Evolutionary conservation across 345 rosid species (phyloP), one percentile per base, ranked within the genome.

Genomic region (Arabis hirsuta): DNA sequence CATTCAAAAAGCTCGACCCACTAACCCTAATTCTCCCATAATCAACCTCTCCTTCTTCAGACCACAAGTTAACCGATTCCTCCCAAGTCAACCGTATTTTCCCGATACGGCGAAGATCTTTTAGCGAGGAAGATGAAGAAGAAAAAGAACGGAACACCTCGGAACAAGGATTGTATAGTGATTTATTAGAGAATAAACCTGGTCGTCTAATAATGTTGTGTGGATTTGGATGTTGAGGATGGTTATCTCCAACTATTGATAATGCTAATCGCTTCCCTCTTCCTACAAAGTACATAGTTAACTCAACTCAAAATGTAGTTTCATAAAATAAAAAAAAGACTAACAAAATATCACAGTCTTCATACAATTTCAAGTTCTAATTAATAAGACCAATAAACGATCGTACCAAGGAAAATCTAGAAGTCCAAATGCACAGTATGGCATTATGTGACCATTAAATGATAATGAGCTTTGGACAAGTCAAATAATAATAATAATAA

Each of bases 1-100:
- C 96, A 48, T 88, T 88, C 71, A 95, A 73, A 78, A 95, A 95
- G 77, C 90, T 90, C 47, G 86, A 85, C 0, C 96, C 96, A 73
- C 78, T 87, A 78, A 91, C 79, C 76, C 75, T 88, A 42, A 91
- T 81, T 78, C 97, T 88, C 43, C 99, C 99, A 68, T 84, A 78
- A 29, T 85, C 88, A 59, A 79, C 78, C 70, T 91, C 98, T 12
- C 96, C 98, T 70, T 90, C 99, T 78, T 95, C 97, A 9, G 84
- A 97, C 99, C 99, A 95, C 81, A 95, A 84, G 73, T 84, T 91
- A 42, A 91, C 94, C 1, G 98, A 91, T 68, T 95, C 99, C 73
- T 95, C 99, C 99, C 99, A 95, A 19, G 84, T 85, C 90, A 95
- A 86, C 71, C 94, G 86, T 63, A 95, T 76, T 83, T 87, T 95